Percentiles rank a stretch among this genome's conserved stretches.
phyloP scores from a whole-genome alignment of 2,329 filamentous ascomycete genomes.

The Eutypella sp. region DNA sequence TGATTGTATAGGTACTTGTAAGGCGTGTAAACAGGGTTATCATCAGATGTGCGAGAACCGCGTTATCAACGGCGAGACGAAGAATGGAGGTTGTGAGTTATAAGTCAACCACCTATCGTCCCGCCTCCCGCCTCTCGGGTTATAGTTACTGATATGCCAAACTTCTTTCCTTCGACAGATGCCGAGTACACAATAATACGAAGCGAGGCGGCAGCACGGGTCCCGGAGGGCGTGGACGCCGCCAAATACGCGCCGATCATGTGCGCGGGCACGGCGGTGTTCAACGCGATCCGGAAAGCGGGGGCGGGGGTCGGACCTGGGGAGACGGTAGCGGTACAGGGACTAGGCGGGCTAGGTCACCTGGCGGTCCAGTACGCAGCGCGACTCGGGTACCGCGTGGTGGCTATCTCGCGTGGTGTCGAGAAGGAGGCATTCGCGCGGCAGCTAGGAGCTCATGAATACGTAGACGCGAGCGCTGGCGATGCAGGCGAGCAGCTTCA shows the following conservation, averaged over 20 bases:
- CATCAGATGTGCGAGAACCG: conserved; percentile 54
- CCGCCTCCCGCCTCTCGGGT: not conserved
- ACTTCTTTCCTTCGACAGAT: too few species aligned
- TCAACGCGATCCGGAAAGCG: conserved; percentile 35
- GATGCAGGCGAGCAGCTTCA: conserved; percentile 9
- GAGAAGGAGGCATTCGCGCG: conserved; percentile 49
- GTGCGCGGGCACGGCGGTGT: conserved; percentile 46
- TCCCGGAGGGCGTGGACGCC: conserved; percentile 37
- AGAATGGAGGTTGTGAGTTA: conserved; percentile 49
- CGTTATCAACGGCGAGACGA: conserved; percentile 50
- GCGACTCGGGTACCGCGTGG: conserved; percentile 59
- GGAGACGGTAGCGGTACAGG: conserved; percentile 41
- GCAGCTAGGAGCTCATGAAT: conserved; percentile 52
- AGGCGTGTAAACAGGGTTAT: conserved; percentile 45
- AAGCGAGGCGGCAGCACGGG: conserved; percentile 43
- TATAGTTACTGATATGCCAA: not conserved
- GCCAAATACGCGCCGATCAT: conserved; percentile 43
- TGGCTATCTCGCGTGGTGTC: conserved; percentile 45
- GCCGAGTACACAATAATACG: conserved; percentile 51
- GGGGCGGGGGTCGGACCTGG: conserved; percentile 30
- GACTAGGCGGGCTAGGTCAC: conserved; percentile 62
- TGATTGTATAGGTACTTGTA: conserved; percentile 46
- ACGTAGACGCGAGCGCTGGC: conserved; percentile 30
- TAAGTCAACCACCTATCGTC: too few species aligned
- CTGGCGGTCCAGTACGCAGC: conserved; percentile 60